A percentile compares a stretch with the other conserved stretches of the same genome.
These are phyloP conservation scores for Vanrija sp. DNA, from an alignment of 1,284 basidiomycete genomes.

Conservation along the genomic window DNA sequence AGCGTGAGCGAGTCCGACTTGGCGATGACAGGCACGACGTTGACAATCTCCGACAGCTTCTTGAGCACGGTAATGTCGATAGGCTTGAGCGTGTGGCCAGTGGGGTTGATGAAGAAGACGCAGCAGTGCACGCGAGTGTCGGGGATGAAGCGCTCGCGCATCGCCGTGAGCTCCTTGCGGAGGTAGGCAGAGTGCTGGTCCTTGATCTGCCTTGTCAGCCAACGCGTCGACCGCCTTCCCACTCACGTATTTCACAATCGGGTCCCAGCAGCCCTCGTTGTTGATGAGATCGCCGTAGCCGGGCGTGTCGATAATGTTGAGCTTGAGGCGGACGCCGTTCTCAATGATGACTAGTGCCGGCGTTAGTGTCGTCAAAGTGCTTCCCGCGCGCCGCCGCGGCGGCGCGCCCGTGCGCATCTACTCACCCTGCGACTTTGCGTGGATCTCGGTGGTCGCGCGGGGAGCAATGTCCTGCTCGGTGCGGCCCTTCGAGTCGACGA, in stretches of 20 bases:
- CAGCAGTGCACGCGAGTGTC: conserved; percentile 99
- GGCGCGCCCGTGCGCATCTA: background rate
- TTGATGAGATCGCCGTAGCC: conserved; percentile 98
- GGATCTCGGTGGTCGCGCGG: conserved; percentile 93
- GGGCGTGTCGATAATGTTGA: conserved; percentile 99
- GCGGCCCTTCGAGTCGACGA: conserved; percentile 96
- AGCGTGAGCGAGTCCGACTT: conserved; percentile 94
- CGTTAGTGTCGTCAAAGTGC: conserved; percentile 6
- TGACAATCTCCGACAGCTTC: conserved; percentile 96
- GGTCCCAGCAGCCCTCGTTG: conserved; percentile 99
- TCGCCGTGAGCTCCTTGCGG: conserved; percentile 96
- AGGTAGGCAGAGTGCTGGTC: conserved; percentile 99
- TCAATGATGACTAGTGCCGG: conserved; percentile 75
- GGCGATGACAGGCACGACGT: conserved; percentile 97
- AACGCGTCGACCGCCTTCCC: too few relatives aligned
- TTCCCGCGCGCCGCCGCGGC: background rate
- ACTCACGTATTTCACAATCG: conserved; percentile 94
- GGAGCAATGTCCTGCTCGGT: conserved; percentile 80
- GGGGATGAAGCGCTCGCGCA: conserved; percentile 96
- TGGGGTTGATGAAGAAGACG: conserved; percentile 97
- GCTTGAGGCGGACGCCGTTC: conserved; percentile 87
- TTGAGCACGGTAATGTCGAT: conserved; percentile 99
- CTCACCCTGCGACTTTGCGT: conserved; percentile 90
- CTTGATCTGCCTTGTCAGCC: conserved; percentile 47
- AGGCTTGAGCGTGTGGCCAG: conserved; percentile 83